Evolutionary conservation across 202 grass and related monocot genomes (phyloP), one percentile per base, ranked within the genome.

Genomic region (Hordeum pubiflorum): DNA sequence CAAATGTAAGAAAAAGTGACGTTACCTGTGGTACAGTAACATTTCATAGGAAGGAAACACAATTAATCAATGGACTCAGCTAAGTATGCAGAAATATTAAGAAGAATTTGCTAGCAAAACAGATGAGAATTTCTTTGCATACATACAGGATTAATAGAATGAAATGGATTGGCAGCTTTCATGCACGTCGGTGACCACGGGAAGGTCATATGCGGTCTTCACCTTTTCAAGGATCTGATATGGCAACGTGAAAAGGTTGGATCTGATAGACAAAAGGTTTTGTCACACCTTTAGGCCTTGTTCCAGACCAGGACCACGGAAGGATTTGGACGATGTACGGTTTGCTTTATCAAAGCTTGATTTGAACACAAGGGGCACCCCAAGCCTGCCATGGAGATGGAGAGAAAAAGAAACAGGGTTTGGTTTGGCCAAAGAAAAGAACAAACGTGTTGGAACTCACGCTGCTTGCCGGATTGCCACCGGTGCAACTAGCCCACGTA

Each of bases 261-360:
- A 60, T 33, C 34, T 10, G 20, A 43, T 32, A 59, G 46, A 63
- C 11, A 46, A 76, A 72, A 48, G 14, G 9, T 72, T 14, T 46
- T 55, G 36, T 0, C 21, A 36, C 29, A 84, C 94, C 92, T 94
- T 97, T 14, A 97, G 82, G 34, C 94, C 94, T 89, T 97, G 88
- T 86, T 97, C 94, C 76, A 97, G 62, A 13, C 92, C 92, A 50
- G 94, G 94, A 14, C 94, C 92, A 80, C 94, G 94, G 69, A 94
- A 97, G 33, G 95, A 97, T 65, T 94, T 94, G 11, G 86, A 94
- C 15, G 91, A 97, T 69, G 94, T 97, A 48, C 91, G 91, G 39
- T 97, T 97, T 58, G 94, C 94, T 86, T 97, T 97, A 59, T 97
- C 94, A 79, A 97, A 97, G 79, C 94, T 97, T 27, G 86, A 94